Base-by-base conservation (phyloP, 352 stramenopile genomes). In the Phytopythium montanum region DNA sequence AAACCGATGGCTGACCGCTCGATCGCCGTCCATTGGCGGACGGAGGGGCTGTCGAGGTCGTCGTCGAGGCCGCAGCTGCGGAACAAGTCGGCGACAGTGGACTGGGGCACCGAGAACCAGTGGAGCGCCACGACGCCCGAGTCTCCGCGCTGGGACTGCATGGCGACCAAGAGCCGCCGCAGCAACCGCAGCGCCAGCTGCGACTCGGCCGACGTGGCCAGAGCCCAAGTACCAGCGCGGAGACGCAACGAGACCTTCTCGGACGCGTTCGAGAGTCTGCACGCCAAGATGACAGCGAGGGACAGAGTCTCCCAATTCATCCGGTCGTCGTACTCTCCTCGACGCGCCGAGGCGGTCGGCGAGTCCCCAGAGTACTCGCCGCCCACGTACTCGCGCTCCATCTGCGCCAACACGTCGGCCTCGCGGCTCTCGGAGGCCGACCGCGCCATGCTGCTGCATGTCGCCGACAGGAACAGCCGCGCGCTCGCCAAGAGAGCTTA, bases 121-220 rank as follows among this genome's bases (percentile, higher is more conserved):
- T 23, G 29, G 31, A 26, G 3, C 28, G n/a, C 49, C 6, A 18
- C 2, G 26, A 18, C 9, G 26, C 28, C 19, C 25, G 26, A 55
- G 31, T 55, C 49, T 13, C 49, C 26, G 29, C 49, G 26, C 21
- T 41, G 26, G 49, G 49, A 25, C 19, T 33, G 48, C 48, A 33
- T 25, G 13, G 48, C 9, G 28, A 55, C 0, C 28, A 26, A 26
- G 6, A 34, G 45, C 45, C 5, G 14, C 23, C 25, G 45, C 23
- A 52, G 45, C 16, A 34, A 34, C 45, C 45, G 45, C 12, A 52
- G 45, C 45, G 45, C 45, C 5, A 52, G 45, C 25, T 52, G 45
- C 45, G 45, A 52, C 45, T 34, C 45, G 10, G 45, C 9, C 3
- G 26, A 52, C 23, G 45, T 52, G 7, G 23, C 21, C 7, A 34